phyloP scores from a whole-genome alignment of 192 early-diverging fungal species.

The Gigaspora rosea region DNA sequence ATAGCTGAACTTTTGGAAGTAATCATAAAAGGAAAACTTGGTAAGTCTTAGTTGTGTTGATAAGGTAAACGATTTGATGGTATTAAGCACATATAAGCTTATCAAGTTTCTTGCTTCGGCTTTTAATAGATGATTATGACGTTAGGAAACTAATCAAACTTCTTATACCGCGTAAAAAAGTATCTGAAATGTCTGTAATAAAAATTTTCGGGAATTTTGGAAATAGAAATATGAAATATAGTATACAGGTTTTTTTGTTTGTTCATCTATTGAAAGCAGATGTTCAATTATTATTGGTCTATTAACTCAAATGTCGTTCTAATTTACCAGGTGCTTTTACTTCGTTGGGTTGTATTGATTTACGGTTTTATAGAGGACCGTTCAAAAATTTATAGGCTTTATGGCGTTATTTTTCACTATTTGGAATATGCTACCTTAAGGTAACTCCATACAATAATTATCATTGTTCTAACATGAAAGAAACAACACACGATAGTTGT shows the following conservation, averaged over 20 bases:
- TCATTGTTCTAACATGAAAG: background rate
- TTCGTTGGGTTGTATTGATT: slow-evolving; percentile 51
- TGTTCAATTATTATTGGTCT: background rate
- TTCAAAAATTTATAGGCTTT: slow-evolving; percentile 44
- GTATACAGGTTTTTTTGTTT: slow-evolving; percentile 35
- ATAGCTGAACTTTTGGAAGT: slow-evolving; percentile 38
- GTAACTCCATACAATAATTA: slow-evolving; percentile 26
- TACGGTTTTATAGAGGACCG: slow-evolving; percentile 51
- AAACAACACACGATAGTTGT: background rate
- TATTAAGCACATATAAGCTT: background rate
- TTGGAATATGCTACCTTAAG: slow-evolving; percentile 45
- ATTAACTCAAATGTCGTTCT: background rate
- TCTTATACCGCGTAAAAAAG: slow-evolving; percentile 40
- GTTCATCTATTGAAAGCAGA: background rate
- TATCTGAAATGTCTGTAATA: slow-evolving; percentile 38
- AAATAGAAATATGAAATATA: slow-evolving; percentile 19
- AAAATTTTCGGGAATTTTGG: slow-evolving; percentile 40
- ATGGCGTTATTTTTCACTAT: slow-evolving; percentile 57
- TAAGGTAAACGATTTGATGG: background rate
- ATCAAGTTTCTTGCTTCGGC: background rate
- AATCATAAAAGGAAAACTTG: slow-evolving; percentile 37
- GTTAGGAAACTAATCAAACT: slow-evolving; percentile 41
- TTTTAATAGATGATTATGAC: slow-evolving; percentile 37
- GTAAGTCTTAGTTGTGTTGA: slow-evolving; percentile 21
- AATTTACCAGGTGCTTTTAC: slow-evolving; percentile 38